A percentile compares a stretch with the other conserved stretches of the same genome.
These are phyloP conservation scores for Dianthus caryophyllus DNA, from an alignment of 148 eudicot species.

Conservation along the genomic window DNA sequence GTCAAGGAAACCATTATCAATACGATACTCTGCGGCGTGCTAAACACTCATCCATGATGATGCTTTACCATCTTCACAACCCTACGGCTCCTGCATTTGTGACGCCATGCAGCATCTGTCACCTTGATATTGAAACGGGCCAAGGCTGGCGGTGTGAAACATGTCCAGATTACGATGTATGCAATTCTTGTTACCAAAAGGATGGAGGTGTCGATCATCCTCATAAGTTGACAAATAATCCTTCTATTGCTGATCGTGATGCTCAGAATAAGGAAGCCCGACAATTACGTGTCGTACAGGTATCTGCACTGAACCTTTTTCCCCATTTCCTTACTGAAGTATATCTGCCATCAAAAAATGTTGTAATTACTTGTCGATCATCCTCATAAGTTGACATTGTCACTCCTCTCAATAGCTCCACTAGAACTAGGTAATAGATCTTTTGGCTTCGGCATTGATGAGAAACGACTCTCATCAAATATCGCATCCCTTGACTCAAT, in stretches of 20 bases:
- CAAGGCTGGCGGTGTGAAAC: conserved; percentile 99
- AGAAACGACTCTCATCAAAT: too few relatives aligned
- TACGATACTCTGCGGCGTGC: conserved; percentile 98
- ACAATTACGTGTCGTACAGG: conserved; percentile 85
- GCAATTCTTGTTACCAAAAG: conserved; percentile 79
- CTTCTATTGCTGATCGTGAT: conserved; percentile 70
- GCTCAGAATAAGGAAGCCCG: conserved; percentile 96
- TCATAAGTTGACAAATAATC: conserved; percentile 87
- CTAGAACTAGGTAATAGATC: too few relatives aligned
- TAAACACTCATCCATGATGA: conserved; percentile 99
- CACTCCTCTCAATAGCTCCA: too few relatives aligned
- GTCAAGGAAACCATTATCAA: conserved; percentile 98
- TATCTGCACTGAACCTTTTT: conserved; percentile 16
- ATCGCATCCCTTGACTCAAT: too few relatives aligned
- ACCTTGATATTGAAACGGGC: conserved; percentile 91
- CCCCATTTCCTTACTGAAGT: not conserved
- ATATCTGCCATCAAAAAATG: not conserved
- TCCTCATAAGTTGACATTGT: too few relatives aligned
- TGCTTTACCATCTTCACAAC: conserved; percentile 96
- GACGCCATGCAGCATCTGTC: conserved; percentile 66
- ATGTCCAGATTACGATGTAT: conserved; percentile 94
- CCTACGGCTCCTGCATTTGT: conserved; percentile 99
- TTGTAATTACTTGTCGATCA: too few relatives aligned
- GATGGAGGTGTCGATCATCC: conserved; percentile 69
- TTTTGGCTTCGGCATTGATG: too few relatives aligned